Percentiles rank a stretch among this genome's conserved stretches.
Conservation (phyloP, 164 flowering plant species). For the Magnolia changhungtana region DNA sequence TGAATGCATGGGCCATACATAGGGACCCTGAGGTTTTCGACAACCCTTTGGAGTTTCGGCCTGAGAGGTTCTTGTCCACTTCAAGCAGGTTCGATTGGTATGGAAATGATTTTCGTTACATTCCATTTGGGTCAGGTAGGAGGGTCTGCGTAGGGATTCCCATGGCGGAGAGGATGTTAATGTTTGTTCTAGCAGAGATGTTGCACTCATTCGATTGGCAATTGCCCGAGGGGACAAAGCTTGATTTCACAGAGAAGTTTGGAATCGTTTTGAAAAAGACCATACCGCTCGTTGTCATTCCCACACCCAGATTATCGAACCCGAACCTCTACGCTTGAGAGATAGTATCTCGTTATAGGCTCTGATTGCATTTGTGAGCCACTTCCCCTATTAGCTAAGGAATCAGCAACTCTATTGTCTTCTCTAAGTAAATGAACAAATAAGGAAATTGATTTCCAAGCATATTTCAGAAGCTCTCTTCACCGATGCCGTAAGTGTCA, state of each 20-base stretch:
- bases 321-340: not conserved
- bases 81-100: not conserved
- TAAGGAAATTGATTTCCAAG: too few species aligned
- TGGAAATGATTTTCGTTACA: constrained; percentile 19
- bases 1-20: constrained; percentile 24
- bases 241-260: constrained; percentile 18
- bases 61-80: constrained; percentile 15
- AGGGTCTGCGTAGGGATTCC: constrained; percentile 20
- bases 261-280: constrained; percentile 14
- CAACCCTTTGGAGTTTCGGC: constrained; percentile 16
- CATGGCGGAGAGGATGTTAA: constrained; percentile 20
- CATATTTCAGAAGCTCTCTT: too few species aligned
- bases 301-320: constrained; percentile 13
- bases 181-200: constrained; percentile 7
- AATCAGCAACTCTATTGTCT: too few species aligned
- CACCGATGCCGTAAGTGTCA: too few species aligned
- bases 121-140: constrained; percentile 25
- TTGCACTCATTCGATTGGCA: constrained; percentile 18
- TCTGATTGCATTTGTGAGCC: too few species aligned
- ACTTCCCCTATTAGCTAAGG: too few species aligned
- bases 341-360: too few species aligned
- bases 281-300: constrained; percentile 6
- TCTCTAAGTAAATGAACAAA: too few species aligned
- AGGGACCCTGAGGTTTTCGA: constrained; percentile 20
- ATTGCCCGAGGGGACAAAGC: constrained; percentile 8